Evolutionary conservation across 129 eudicot species (phyloP), one percentile per base, ranked within the genome.

Genomic region (Tanacetum coccineum): DNA sequence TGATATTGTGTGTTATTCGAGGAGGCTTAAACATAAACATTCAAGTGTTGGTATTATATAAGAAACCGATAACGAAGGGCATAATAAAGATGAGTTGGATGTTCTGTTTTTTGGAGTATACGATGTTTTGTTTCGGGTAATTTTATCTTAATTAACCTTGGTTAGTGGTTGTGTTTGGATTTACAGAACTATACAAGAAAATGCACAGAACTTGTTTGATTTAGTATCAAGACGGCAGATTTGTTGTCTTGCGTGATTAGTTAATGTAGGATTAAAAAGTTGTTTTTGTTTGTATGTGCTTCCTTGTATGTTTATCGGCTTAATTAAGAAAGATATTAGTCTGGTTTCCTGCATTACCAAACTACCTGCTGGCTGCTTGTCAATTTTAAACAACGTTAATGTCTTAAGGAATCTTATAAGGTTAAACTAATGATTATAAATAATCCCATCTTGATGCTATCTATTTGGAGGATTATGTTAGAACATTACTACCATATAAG

Each of bases 101-200:
- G 77, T 86, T 90, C 94, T 86, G 86, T 86, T 78, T 81, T 83
- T 89, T 83, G 94, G 89, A 81, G 40, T 82, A 83, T 79, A 53
- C 77, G 84, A 17, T 83, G 96, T 76, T 80, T 76, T 72, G 40
- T 57, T 70, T 56, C 14, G 59, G 64, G 42, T 39, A 28, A 42
- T 6, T 52, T 14, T 22, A 9, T 48, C 9, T 20, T 2, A 15
- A 19, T 9, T 62, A 63, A 71, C 12, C 18, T 20, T 5, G 18
- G 32, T 51, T 50, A 30, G 12, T 39, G 61, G 68, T 47, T 71
- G 42, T 15, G 19, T 32, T 71, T 61, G 62, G 63, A 48, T 66
- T 49, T 47, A 58, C n/a, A 11, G 13, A 39, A 54, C 77, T 22
- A 73, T 36, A 64, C 19, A 14, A 42, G 60, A 25, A 62, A 62